phyloP scores from a whole-genome alignment of 306 rosid genomes.

The Abrus precatorius region DNA sequence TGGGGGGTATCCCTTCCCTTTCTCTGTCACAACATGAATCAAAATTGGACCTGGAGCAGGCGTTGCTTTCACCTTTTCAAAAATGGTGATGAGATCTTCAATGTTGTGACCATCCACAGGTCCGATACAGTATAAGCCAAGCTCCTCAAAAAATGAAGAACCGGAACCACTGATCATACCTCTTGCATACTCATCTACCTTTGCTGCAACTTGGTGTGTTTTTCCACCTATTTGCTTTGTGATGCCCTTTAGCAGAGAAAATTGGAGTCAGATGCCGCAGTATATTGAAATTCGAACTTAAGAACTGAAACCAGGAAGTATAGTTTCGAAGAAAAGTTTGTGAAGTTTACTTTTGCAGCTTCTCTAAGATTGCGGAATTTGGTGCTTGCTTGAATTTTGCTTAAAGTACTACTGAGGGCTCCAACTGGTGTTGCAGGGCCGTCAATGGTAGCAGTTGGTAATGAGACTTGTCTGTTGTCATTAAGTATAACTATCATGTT shows the following conservation, averaged over 20 bases:
- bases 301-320: constrained; percentile 19
- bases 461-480: constrained; percentile 83
- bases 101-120: constrained; percentile 84
- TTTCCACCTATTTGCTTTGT: constrained; percentile 75
- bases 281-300: constrained; percentile 9
- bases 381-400: constrained; percentile 80
- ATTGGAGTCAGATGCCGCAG: constrained; percentile 40
- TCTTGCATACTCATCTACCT: constrained; percentile 80
- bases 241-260: constrained; percentile 54
- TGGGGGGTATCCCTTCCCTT: constrained; percentile 92
- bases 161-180: constrained; percentile 73
- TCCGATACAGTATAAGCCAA: constrained; percentile 82
- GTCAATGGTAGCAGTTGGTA: constrained; percentile 84
- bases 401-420: constrained; percentile 69
- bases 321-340: background rate
- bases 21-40: constrained; percentile 82
- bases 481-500: constrained; percentile 74
- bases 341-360: constrained; percentile 70
- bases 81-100: constrained; percentile 68
- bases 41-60: constrained; percentile 78
- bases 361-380: constrained; percentile 73
- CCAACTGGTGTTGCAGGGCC: constrained; percentile 90
- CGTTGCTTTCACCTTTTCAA: constrained; percentile 67
- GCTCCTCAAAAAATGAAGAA: constrained; percentile 80
- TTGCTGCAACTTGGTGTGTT: constrained; percentile 78